Percentiles rank a stretch among this genome's conserved stretches.
These are phyloP conservation scores for Tephrocybe sp. DNA, from an alignment of 768 basidiomycete species.

Conservation along the genomic window DNA sequence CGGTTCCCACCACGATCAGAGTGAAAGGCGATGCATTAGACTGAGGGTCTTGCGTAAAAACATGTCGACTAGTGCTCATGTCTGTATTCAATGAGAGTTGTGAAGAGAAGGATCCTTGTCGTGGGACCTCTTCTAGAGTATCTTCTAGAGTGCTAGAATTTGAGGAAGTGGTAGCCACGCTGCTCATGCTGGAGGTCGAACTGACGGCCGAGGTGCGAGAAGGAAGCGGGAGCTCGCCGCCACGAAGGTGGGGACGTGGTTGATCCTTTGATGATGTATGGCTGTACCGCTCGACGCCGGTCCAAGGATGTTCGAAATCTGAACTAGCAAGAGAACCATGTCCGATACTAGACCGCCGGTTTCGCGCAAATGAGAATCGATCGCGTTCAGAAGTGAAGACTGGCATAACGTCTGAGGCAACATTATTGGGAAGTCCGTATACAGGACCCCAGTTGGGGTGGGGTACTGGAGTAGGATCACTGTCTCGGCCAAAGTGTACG, in stretches of 20 bases:
- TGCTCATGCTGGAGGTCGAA: conserved; percentile 37
- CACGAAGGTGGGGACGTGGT: conserved; percentile 42
- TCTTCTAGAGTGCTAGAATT: conserved; percentile 37
- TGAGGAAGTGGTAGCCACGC: conserved; percentile 34
- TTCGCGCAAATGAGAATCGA: conserved; percentile 38
- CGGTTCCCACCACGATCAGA: conserved; percentile 77
- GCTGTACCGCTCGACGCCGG: conserved; percentile 43
- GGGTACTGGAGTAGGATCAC: conserved; percentile 27
- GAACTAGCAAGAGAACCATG: conserved; percentile 46
- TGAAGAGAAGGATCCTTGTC: conserved; percentile 38
- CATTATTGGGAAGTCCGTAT: conserved; percentile 32
- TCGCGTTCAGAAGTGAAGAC: conserved; percentile 19
- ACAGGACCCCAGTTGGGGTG: conserved; percentile 38
- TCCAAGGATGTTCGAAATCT: conserved; percentile 55
- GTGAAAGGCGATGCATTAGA: conserved; percentile 42
- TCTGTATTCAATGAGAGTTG: conserved; percentile 43
- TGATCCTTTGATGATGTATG: conserved; percentile 51
- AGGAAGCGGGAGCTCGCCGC: conserved; percentile 64
- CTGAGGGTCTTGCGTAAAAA: conserved; percentile 35
- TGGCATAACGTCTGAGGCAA: too few relatives aligned
- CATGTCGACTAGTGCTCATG: conserved; percentile 32
- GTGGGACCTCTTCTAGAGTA: conserved; percentile 36
- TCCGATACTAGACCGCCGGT: conserved; percentile 55
- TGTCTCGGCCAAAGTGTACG: conserved; percentile 43
- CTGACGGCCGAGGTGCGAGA: conserved; percentile 47